phyloP scores from a whole-genome alignment of 768 basidiomycete genomes.

The Auriculariales sp. region DNA sequence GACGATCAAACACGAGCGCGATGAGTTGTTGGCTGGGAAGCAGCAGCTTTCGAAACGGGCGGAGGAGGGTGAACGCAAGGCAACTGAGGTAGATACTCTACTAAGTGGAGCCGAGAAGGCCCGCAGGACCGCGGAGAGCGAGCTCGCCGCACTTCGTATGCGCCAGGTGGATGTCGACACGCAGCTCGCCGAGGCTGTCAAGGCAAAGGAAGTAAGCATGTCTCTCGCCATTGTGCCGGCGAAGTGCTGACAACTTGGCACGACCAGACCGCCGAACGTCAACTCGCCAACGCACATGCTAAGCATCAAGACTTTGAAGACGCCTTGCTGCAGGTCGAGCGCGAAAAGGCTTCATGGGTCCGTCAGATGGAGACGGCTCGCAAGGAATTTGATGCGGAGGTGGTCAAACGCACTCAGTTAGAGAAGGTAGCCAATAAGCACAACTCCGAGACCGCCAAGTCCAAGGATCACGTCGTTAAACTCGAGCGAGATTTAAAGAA shows the following conservation, averaged over 20 bases:
- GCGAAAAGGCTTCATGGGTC: slow-evolving; percentile 61
- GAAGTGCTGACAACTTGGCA: slow-evolving; percentile 2
- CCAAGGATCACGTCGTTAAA: slow-evolving; percentile 56
- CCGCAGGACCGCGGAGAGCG: slow-evolving; percentile 54
- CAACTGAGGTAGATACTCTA: slow-evolving; percentile 27
- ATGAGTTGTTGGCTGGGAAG: slow-evolving; percentile 43
- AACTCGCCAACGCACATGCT: slow-evolving; percentile 52
- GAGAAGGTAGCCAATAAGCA: slow-evolving; percentile 49
- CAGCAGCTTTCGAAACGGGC: slow-evolving; percentile 51
- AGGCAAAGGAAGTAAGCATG: slow-evolving; percentile 57
- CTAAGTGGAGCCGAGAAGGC: slow-evolving; percentile 51
- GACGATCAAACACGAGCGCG: slow-evolving; percentile 41
- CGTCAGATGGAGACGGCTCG: slow-evolving; percentile 56
- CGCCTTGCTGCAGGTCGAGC: slow-evolving; percentile 65
- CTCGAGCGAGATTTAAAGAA: slow-evolving; percentile 72
- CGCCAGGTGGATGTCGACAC: slow-evolving; percentile 55
- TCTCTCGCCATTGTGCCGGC: not conserved
- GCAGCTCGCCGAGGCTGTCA: slow-evolving; percentile 42
- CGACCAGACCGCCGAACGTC: slow-evolving; percentile 57
- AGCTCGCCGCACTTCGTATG: slow-evolving; percentile 52
- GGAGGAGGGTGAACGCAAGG: slow-evolving; percentile 31
- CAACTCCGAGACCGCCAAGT: slow-evolving; percentile 51
- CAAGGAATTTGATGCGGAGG: slow-evolving; percentile 64
- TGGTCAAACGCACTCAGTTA: slow-evolving; percentile 53
- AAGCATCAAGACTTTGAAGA: slow-evolving; percentile 85